phyloP scores from a whole-genome alignment of 257 asterid genomes.

The Verbascum thapsus region DNA sequence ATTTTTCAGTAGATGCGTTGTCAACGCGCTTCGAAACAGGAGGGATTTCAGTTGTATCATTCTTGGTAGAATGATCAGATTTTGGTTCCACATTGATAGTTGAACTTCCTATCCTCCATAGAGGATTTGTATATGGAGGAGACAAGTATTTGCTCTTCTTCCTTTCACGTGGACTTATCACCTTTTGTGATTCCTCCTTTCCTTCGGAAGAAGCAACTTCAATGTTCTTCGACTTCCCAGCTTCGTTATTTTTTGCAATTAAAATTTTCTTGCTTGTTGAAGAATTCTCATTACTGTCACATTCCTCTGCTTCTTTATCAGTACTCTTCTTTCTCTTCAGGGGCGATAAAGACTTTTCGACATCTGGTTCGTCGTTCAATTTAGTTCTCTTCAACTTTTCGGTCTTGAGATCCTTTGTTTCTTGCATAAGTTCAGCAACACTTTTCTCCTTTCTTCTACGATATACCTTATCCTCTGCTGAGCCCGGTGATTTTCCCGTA shows the following conservation, averaged over 20 bases:
- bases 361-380: constrained; percentile 14
- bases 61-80: constrained; percentile 35
- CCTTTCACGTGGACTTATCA: constrained; percentile 69
- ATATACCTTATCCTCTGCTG: constrained; percentile 37
- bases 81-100: constrained; percentile 36
- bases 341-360: constrained; percentile 21
- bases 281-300: constrained; percentile 21
- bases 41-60: constrained; percentile 30
- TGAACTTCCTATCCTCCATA: constrained; percentile 28
- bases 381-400: constrained; percentile 28
- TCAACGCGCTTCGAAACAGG: constrained; percentile 25
- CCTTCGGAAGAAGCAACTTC: constrained; percentile 32
- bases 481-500: constrained; percentile 25
- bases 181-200: constrained; percentile 30
- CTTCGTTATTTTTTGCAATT: constrained; percentile 18
- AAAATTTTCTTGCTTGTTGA: constrained; percentile 21
- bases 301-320: constrained; percentile 23
- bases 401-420: constrained; percentile 19
- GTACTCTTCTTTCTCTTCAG: constrained; percentile 29
- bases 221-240: constrained; percentile 21
- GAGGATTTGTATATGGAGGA: constrained; percentile 59
- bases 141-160: constrained; percentile 83
- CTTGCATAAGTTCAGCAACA: constrained; percentile 65
- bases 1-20: constrained; percentile 22
- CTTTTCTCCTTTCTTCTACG: constrained; percentile 63